Evolutionary conservation across 1,284 basidiomycete species (phyloP), one percentile per base, ranked within the genome.

Genomic region (Leccinum angustisporum): DNA sequence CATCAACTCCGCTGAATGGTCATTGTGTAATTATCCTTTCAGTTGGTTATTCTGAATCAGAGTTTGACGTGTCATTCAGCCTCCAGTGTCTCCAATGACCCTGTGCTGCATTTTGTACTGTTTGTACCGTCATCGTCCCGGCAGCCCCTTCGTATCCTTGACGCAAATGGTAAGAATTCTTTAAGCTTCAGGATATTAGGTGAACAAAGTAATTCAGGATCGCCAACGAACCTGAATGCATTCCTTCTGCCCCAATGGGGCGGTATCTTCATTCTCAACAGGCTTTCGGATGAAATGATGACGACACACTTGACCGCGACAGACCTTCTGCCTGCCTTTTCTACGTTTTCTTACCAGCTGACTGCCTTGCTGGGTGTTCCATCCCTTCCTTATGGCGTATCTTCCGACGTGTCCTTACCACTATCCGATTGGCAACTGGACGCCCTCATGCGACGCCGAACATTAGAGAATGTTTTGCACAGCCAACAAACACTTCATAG

Each of bases 201-300:
- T 59, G 61, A 60, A 58, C 58, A 34, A 52, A 65, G 18, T 57
- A 36, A 36, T 57, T 60, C 62, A 86, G 84, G 77, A 38, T 69
- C 64, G 9, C 76, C 76, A 2, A 81, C 81, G 18, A 72, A 73
- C 27, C 86, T 84, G 3, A 83, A 79, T 57, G 86, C 91, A 9
- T 99, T 98, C 81, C 83, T 98, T 27, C 82, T 97, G 1, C 97
- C 97, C 0, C 97, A 98, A 76, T 97, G 94, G 90, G 97, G 97
- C 48, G 91, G 94, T 14, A 91, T 99, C 54, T 84, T 92, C 59
- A 83, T 98, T 57, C 78, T 88, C 67, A 95, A 97, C 71, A 83
- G 85, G 31, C 79, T 78, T 7, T 30, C 75, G 16, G 69, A 76
- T 33, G 61, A 68, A 53, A 63, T 57, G 33, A 61, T 61, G 60